Percentiles rank a stretch among this genome's conserved stretches.
phyloP scores from a whole-genome alignment of 2,329 filamentous ascomycete species.

The Colletotrichum sp. region DNA sequence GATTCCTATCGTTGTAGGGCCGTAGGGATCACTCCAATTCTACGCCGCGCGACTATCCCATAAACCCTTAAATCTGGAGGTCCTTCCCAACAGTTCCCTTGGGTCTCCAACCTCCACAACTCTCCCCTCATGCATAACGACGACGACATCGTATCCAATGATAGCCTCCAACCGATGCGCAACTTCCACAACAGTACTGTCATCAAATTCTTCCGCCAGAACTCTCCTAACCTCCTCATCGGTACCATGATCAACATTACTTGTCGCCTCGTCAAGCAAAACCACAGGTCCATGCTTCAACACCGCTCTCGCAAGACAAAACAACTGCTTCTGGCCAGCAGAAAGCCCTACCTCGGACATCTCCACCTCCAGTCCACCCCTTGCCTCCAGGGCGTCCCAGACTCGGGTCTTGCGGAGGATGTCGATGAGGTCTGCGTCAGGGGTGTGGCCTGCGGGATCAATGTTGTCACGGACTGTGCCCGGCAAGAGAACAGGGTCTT shows the following conservation, averaged over 20 bases:
- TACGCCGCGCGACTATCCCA: conserved; percentile 18
- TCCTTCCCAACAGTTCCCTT: conserved; percentile 24
- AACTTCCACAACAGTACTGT: conserved; percentile 32
- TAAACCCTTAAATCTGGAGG: conserved; percentile 27
- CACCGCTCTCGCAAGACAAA: conserved; percentile 52
- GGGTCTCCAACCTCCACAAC: conserved; percentile 31
- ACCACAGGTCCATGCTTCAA: conserved; percentile 37
- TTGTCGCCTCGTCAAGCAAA: conserved; percentile 36
- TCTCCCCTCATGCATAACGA: conserved; percentile 32
- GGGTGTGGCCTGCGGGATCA: conserved; percentile 39
- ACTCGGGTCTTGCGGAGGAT: conserved; percentile 49
- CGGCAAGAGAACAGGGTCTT: conserved; percentile 51
- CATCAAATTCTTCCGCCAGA: conserved; percentile 25
- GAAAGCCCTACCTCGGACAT: conserved; percentile 39
- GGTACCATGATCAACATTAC: conserved; percentile 33
- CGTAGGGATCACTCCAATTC: neutral
- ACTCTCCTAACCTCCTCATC: conserved; percentile 29
- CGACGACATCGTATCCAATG: conserved; percentile 28
- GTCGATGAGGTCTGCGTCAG: conserved; percentile 43
- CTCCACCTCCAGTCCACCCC: conserved; percentile 41
- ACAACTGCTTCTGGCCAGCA: conserved; percentile 51
- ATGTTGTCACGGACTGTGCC: conserved; percentile 53
- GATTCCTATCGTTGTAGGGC: neutral
- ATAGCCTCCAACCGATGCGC: conserved; percentile 33
- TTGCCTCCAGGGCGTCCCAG: conserved; percentile 39